Percentiles rank a stretch among this genome's conserved stretches.
Evolutionary conservation across 352 stramenopile species (phyloP).

Genomic region (Globisporangium solare): DNA sequence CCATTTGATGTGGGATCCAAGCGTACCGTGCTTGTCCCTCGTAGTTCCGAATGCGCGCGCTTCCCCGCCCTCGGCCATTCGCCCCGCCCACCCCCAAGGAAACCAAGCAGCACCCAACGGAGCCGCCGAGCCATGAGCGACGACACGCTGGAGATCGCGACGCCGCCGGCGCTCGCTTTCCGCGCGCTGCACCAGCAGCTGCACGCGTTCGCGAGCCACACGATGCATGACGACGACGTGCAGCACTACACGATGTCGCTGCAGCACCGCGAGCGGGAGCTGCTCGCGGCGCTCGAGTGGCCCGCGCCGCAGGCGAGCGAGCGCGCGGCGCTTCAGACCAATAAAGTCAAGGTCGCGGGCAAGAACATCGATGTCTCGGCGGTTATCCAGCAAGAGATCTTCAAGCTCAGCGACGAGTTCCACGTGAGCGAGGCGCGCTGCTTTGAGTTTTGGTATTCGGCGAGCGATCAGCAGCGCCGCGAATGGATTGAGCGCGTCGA

Average conservation of each 20-base stretch:
- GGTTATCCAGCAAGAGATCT: conserved; percentile 79
- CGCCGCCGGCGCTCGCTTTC: conserved; percentile 63
- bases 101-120: not conserved
- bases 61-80: conserved; percentile 8
- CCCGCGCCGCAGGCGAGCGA: conserved; percentile 33
- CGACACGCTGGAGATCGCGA: conserved; percentile 32
- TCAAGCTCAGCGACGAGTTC: conserved; percentile 79
- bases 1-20: not conserved
- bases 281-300: conserved; percentile 40
- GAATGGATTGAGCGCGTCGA: conserved; percentile 71
- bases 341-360: conserved; percentile 49
- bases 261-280: conserved; percentile 29
- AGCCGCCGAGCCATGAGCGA: conserved; percentile 13
- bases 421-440: conserved; percentile 51
- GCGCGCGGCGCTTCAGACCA: conserved; percentile 58
- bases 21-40: not conserved
- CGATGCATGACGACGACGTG: conserved; percentile 57
- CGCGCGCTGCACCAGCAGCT: conserved; percentile 72
- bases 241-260: conserved; percentile 56
- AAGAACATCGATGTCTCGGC: conserved; percentile 72
- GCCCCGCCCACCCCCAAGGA: not conserved
- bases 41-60: conserved; percentile 1
- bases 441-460: conserved; percentile 76
- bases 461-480: conserved; percentile 61
- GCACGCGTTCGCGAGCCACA: conserved; percentile 54